Conservation (phyloP, 164 flowering plant genomes). For the Paratinospora sagittata region DNA sequence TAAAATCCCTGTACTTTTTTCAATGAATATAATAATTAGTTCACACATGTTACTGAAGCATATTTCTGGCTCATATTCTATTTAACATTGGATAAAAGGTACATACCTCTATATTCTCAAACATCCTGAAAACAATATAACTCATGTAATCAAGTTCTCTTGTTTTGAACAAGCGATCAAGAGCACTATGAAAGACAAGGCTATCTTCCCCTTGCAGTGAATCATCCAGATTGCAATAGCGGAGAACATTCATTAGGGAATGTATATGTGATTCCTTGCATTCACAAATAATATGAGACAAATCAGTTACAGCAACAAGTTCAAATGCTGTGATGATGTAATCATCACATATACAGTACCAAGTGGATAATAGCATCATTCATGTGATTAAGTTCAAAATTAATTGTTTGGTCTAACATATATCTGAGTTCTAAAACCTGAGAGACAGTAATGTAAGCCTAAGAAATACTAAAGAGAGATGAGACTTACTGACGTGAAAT, state of each 20-base stretch:
- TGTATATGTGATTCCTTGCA: conserved; percentile 98
- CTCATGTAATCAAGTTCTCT: conserved; percentile 99
- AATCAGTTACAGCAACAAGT: background rate
- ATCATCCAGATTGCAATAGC: conserved; percentile 97
- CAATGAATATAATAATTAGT: background rate
- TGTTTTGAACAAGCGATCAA: conserved; percentile 77
- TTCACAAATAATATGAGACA: background rate
- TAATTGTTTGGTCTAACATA: no score
- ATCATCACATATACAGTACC: no score
- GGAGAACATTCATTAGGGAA: conserved; percentile 96
- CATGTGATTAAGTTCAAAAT: no score
- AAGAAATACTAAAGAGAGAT: background rate
- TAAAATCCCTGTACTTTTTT: background rate
- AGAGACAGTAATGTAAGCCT: background rate
- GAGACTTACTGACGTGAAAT: conserved; percentile 86
- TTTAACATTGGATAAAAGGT: no score
- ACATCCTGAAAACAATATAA: conserved; percentile 85
- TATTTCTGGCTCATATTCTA: background rate
- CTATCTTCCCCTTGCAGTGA: conserved; percentile 86
- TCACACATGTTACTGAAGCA: background rate
- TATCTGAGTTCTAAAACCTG: no score
- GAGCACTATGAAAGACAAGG: conserved; percentile 71
- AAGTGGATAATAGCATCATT: no score
- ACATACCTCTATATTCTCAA: no score
- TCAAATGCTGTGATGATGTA: no score